Base-by-base conservation (phyloP, 495 filamentous ascomycete species). In the Penicillium psychrofluorescens region DNA sequence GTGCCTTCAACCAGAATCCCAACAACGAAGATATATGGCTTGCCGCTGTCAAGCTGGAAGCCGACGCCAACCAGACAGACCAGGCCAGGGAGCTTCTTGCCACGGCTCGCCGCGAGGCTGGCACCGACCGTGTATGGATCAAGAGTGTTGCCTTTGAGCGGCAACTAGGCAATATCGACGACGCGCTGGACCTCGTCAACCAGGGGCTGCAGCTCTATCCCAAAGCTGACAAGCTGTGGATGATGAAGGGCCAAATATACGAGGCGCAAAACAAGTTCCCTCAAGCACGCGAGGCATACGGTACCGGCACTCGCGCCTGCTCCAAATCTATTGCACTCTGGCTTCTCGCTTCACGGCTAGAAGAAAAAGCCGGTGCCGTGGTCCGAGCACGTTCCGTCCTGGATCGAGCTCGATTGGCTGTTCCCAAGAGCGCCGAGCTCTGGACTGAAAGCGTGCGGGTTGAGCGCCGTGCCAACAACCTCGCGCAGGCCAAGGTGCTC, bases 201-300 rank as follows among this genome's bases (percentile, higher is more conserved):
- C 80, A 95, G 56, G 94, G 83, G 27, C 73, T 99, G 0, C 83
- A 88, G 43, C 70, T 87, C n/a, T 97, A 92, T 64, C 91, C 94
- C 9, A 78, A 79, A 38, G 78, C 84, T 2, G 80, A 87, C 42
- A 96, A 96, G 61, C 77, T 99, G 9, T 95, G 89, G 83, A 95
- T 95, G 87, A 88, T 95, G 72, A 99, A 97, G 66, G 92, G 94
- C 4, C 92, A 99, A 53, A 88, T 97, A 48, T 99, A 97, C 75
- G 86, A 95, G 53, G 68, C 78, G 11, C 76, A 86, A 40, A 77
- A 72, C 47, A 86, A 86, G 58, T 67, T 86, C 32, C 81, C 86
- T 0, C 85, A 94, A 58, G 92, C 94, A 4, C 79, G 90, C 37
- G 89, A 99, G 59, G 90, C 94, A 1, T 97, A 92, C 66, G 79